phyloP scores from a whole-genome alignment of 116 monocot species.

The Trichopus zeylanicus region DNA sequence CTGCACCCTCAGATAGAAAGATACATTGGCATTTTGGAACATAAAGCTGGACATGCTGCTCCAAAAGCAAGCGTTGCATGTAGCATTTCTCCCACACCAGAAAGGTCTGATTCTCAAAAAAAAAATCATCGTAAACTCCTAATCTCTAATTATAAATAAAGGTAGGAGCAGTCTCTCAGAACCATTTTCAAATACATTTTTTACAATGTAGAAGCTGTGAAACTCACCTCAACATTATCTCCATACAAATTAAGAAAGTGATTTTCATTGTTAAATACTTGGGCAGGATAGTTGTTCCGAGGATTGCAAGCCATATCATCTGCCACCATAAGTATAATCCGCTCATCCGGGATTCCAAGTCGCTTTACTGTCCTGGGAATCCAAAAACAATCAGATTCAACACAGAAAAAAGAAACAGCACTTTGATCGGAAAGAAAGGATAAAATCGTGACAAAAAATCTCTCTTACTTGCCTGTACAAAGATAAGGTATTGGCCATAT shows the following conservation, averaged over 20 bases:
- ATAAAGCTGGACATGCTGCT: too few species aligned
- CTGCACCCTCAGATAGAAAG: too few species aligned
- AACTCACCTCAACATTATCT: slow-evolving; percentile 92
- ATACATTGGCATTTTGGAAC: too few species aligned
- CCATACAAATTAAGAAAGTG: slow-evolving; percentile 95
- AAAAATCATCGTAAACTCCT: too few species aligned
- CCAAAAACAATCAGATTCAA: slow-evolving; percentile 3
- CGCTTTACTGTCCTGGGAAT: slow-evolving; percentile 80
- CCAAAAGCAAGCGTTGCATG: too few species aligned
- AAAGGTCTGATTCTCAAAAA: too few species aligned
- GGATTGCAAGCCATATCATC: slow-evolving; percentile 98
- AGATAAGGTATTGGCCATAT: slow-evolving; percentile 97
- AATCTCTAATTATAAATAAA: too few species aligned
- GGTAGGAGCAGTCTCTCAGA: too few species aligned
- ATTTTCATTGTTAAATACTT: slow-evolving; percentile 97
- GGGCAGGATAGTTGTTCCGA: slow-evolving; percentile 88
- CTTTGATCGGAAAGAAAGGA: not conserved
- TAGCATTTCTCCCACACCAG: too few species aligned
- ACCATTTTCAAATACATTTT: not conserved
- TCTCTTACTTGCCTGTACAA: slow-evolving; percentile 68
- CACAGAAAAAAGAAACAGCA: not conserved
- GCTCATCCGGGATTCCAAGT: slow-evolving; percentile 92
- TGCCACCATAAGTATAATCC: slow-evolving; percentile 96
- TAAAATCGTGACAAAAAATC: not conserved
- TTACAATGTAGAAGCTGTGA: not conserved